Conservation (phyloP, 73 alveolate genomes). For the Tetrahymena malaccensis region DNA sequence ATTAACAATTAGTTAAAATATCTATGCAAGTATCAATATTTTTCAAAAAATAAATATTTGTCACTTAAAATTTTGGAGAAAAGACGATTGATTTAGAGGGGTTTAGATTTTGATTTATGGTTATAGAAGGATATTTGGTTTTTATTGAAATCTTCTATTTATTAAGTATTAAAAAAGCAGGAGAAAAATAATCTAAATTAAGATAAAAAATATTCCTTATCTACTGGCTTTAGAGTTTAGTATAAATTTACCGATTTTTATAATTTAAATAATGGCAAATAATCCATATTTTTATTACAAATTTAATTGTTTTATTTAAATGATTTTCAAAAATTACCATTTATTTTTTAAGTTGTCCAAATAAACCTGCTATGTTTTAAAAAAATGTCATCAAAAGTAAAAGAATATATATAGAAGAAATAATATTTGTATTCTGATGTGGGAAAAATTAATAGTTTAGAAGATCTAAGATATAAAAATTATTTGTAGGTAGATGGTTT, state of each 20-base stretch:
- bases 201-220: background rate
- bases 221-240: too few species aligned
- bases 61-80: background rate
- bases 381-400: too few species aligned
- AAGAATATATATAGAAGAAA: too few species aligned
- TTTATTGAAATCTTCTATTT: background rate
- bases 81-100: background rate
- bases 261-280: too few species aligned
- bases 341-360: too few species aligned
- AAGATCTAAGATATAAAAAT: background rate
- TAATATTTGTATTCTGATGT: background rate
- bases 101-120: background rate
- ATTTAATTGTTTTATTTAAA: too few species aligned
- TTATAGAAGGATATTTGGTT: background rate
- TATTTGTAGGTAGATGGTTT: background rate
- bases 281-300: too few species aligned
- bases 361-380: too few species aligned
- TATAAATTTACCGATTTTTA: too few species aligned
- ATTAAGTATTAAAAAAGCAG: background rate
- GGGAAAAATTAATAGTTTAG: background rate
- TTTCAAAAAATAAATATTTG: too few species aligned
- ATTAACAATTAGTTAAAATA: too few species aligned
- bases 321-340: too few species aligned
- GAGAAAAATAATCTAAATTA: background rate
- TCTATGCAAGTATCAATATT: background rate